Percentiles rank a stretch among this genome's conserved stretches.
These are phyloP conservation scores for Leccinum aurantiacum DNA, from an alignment of 768 basidiomycete genomes.

Conservation along the genomic window DNA sequence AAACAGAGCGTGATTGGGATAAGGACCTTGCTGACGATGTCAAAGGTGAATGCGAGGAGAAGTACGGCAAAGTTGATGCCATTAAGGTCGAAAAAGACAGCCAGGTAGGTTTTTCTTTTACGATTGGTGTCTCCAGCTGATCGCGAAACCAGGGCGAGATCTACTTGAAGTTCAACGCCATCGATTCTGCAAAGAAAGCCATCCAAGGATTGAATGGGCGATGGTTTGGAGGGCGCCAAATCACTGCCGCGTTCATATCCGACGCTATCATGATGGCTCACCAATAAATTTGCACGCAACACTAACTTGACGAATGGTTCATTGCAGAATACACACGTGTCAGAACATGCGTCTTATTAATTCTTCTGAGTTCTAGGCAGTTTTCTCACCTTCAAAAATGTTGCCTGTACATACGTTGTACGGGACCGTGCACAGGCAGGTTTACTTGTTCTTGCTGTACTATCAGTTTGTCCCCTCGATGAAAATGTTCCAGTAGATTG, in stretches of 20 bases:
- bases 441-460: conserved; percentile 34
- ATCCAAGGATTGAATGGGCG: conserved; percentile 91
- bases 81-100: conserved; percentile 96
- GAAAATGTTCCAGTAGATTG: conserved; percentile 36
- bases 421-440: conserved; percentile 39
- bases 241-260: conserved; percentile 85
- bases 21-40: conserved; percentile 95
- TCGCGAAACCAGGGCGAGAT: conserved; percentile 78
- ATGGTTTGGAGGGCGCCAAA: conserved; percentile 93
- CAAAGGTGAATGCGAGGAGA: conserved; percentile 87
- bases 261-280: conserved; percentile 94
- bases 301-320: conserved; percentile 29
- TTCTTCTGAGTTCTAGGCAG: conserved; percentile 33
- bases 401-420: conserved; percentile 34
- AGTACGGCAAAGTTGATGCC: conserved; percentile 83
- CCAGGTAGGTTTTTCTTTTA: conserved; percentile 54
- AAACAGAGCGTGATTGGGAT: conserved; percentile 96
- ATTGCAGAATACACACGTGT: conserved; percentile 30
- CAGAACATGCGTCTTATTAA: conserved; percentile 26
- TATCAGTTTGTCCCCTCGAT: conserved; percentile 33
- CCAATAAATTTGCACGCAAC: conserved; percentile 45
- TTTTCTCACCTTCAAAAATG: conserved; percentile 29
- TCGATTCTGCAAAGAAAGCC: conserved; percentile 81
- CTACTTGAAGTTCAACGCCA: conserved; percentile 84
- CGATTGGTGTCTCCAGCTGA: conserved; percentile 9